These are phyloP conservation scores for Isatis lusitanica DNA, from an alignment of 441 rosid species.

Conservation along the genomic window DNA sequence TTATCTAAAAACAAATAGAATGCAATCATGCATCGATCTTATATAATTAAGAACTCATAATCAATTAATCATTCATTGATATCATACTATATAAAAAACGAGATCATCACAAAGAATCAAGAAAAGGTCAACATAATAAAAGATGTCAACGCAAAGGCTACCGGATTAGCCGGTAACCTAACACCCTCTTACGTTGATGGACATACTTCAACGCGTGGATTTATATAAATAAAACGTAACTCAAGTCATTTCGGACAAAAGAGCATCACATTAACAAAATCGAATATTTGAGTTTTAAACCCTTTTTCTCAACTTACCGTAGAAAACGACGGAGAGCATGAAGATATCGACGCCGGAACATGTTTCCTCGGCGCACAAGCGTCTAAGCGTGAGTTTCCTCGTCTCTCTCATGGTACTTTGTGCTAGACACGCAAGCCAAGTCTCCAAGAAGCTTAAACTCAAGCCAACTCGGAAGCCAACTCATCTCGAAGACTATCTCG, in stretches of 20 bases:
- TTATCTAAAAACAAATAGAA: not conserved
- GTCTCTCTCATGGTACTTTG: conserved; percentile 48
- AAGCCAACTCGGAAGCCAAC: conserved; percentile 17
- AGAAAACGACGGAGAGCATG: conserved; percentile 28
- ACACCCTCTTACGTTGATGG: conserved; percentile 4
- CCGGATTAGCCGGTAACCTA: conserved; percentile 43
- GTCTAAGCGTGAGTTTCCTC: conserved; percentile 40
- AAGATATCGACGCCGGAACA: conserved; percentile 37
- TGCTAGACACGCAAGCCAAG: conserved; percentile 50
- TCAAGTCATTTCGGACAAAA: conserved; percentile 3
- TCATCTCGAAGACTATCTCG: conserved; percentile 30
- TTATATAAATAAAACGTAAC: conserved; percentile 26
- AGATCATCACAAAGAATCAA: conserved; percentile 14
- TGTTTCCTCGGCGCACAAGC: conserved; percentile 39
- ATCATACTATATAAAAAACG: conserved; percentile 18
- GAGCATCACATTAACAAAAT: not conserved
- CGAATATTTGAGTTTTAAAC: conserved; percentile 10
- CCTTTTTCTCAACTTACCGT: not conserved
- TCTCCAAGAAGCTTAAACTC: conserved; percentile 47
- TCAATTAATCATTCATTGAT: conserved; percentile 9
- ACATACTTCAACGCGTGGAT: not conserved
- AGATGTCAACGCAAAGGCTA: conserved; percentile 37
- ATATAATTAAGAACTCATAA: not conserved
- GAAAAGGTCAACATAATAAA: conserved; percentile 27
- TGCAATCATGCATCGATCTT: not conserved